Base-by-base conservation (phyloP, 805 yeast genomes). In the Candida chauliodis region DNA sequence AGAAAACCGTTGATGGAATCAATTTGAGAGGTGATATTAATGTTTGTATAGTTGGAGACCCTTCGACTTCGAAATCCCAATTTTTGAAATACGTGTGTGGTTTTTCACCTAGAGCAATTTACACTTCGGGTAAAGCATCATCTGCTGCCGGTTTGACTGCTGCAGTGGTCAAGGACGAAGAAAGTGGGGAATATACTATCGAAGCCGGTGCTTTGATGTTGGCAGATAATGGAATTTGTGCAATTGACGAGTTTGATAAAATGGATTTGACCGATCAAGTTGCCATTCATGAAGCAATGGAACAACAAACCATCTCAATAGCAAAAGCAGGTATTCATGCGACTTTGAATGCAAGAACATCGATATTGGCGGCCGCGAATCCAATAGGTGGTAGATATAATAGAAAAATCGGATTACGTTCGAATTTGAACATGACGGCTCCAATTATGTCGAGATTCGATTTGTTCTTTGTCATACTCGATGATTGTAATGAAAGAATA, bases 201-300 rank as follows among this genome's bases (percentile, higher is more conserved):
- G 99, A 91, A 60, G 99, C 99, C 2, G 99, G 99, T 58, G 99
- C 99, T 2, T 70, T 93, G 41, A 93, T 93, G 97, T 72, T 93
- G 47, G 98, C 99, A 1, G 99, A 93, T 64, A 93, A 91, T 56
- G 99, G 99, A 45, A 86, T 93, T 44, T 93, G 99, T 74, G 95
- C 96, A 52, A 93, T 93, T 61, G 99, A 93, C 61, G 99, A 93
- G 67, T 93, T 93, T 52, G 99, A 93, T 59, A 93, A 93, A 69
- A 93, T 93, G 99, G 97, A 91, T 61, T 62, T 90, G 30, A 64
- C 81, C 1, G 98, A 93, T 63, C 98, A 93, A 65, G 98, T 93
- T 39, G 98, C 98, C 3, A 91, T 93, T 67, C 99, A 93, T 66
- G 99, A 93, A 68, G 99, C 98, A 17, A 93, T 93, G 99, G 99